Evolutionary conservation across 176 grass and related monocot genomes (phyloP).

Genomic region (Tillandsia leiboldiana): DNA sequence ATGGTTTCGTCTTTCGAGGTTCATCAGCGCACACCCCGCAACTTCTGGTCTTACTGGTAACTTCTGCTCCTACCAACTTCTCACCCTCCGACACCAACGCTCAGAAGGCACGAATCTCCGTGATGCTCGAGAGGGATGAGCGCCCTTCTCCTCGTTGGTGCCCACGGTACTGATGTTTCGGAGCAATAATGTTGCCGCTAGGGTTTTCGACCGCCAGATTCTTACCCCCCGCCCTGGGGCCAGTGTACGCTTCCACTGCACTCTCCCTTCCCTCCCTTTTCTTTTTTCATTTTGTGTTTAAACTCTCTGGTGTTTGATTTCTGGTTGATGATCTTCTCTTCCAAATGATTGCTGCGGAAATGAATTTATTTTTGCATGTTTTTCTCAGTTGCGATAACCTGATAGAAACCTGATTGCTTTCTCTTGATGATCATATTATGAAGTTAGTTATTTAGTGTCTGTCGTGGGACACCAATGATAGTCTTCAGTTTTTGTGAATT

Average conservation of each 20-base stretch:
- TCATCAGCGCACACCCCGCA: too few relatives aligned
- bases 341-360: background rate
- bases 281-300: background rate
- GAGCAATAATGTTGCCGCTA: slow-evolving; percentile 68
- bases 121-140: background rate
- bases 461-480: too few relatives aligned
- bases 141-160: background rate
- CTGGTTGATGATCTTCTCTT: background rate
- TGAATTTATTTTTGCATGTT: background rate
- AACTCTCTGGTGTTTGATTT: background rate
- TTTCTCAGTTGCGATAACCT: background rate
- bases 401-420: too few relatives aligned
- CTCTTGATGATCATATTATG: too few relatives aligned
- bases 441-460: too few relatives aligned
- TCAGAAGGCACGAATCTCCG: background rate
- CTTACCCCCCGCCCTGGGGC: slow-evolving; percentile 66
- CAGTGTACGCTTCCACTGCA: slow-evolving; percentile 20
- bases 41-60: too few relatives aligned
- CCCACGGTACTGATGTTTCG: slow-evolving; percentile 39
- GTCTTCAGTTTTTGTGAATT: too few relatives aligned
- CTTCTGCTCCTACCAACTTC: too few relatives aligned
- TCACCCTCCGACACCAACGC: too few relatives aligned
- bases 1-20: too few relatives aligned
- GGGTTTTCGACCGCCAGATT: slow-evolving; percentile 89
- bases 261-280: background rate